Evolutionary conservation across 1,284 basidiomycete species (phyloP), one percentile per base, ranked within the genome.

Genomic region (Tilletia walkeri): DNA sequence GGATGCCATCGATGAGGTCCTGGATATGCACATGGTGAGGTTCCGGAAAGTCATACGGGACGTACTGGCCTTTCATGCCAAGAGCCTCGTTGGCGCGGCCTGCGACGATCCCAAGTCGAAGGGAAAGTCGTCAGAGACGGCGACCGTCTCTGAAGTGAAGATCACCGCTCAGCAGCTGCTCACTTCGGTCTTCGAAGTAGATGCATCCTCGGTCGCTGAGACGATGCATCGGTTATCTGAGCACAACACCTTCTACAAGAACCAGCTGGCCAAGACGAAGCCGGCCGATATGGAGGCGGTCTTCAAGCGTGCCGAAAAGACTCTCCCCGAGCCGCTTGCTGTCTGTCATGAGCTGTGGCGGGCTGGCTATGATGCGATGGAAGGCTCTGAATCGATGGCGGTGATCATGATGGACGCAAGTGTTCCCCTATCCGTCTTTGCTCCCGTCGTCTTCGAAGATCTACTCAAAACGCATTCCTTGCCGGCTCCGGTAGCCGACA

Each of bases 331-430:
- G 20, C 41, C 30, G 24, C 49, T n/a, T 16, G 34, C 24, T 16
- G 20, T 49, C 18, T 50, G 48, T 34, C 49, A 45, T 14, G 50
- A 48, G 49, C 48, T 67, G 16, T 50, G 65, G 48, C 65, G 45
- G 14, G 41, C 41, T 20, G 65, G 20, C n/a, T 48, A 66, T 45
- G 45, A 66, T 20, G 36, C 34, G 24, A 67, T 63, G 59, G 59
- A 63, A 39, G 18, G 36, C 18, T 63, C 34, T 16, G 59, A 63
- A 41, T 14, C 14, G 7, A 4, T 63, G 18, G 38, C 59, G 16
- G 34, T 34, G 4, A 38, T 63, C n/a, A 63, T 63, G 59, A 63
- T 63, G 59, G 30, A 20, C 4, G 59, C 59, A 3, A 63, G 39
- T 41, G 59, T 63, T 6, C 59, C 30, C 12, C 16, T 63, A 34